Base-by-base conservation (phyloP, 2,329 filamentous ascomycete genomes). In the Hymenoscyphus occultus region DNA sequence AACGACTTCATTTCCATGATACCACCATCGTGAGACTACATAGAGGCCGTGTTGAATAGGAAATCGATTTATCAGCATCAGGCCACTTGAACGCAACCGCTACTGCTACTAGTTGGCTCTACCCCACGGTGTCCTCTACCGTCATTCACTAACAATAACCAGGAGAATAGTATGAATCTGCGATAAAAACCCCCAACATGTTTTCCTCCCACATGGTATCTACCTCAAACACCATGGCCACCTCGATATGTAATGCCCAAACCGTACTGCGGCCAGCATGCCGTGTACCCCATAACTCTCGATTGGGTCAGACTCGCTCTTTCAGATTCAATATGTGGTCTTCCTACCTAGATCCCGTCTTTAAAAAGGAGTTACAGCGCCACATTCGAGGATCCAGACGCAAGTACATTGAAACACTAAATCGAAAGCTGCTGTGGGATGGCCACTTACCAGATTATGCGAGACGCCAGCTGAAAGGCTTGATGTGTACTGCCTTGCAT, bases 321-420 rank as follows among this genome's bases (percentile, higher is more conserved):
- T 83, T 85, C 66, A 81, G 82, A 65, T 80, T 85, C 65, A 80
- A 78, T 61, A 69, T 78, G 19, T 84, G 82, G 80, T 77, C 79
- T 7, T 78, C 76, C 39, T 78, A 78, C 56, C 69, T 78, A 35
- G 78, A 82, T 67, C 73, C 76, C 14, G 77, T 80, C 19, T 74
- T 76, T 22, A 77, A 78, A 48, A 78, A 76, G 56, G 80, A 84
- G 61, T 67, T 79, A 39, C 79, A 79, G 60, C 80, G 79, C 56
- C 82, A 80, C 13, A 76, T 80, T 66, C 78, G 79, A 62, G 66
- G 72, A 3, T 48, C 80, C 12, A 81, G 79, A 56, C 79, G 82
- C 69, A 82, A 79, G 65, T 81, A 81, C 69, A 74, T 78, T 65
- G 80, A 84, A 62, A 74, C 78, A 2, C 65, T 84, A 22, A 78